Percentiles rank a stretch among this genome's conserved stretches.
phyloP scores from a whole-genome alignment of 2,329 filamentous ascomycete species.

The Curvularia spicifera region DNA sequence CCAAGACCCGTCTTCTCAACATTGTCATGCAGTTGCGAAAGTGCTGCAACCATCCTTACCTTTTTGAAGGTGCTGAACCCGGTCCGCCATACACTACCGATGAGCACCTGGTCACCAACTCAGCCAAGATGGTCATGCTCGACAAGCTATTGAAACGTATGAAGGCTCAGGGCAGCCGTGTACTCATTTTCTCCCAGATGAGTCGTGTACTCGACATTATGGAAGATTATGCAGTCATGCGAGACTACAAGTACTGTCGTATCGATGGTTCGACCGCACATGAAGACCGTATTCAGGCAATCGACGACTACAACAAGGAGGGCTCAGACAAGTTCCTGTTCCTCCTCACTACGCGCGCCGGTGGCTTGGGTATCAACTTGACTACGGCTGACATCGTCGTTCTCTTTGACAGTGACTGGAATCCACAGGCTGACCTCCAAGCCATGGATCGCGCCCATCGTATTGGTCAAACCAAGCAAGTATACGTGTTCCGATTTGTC shows the following conservation, averaged over 20 bases:
- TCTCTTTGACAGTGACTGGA: constrained; percentile 98
- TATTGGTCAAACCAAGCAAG: constrained; percentile 98
- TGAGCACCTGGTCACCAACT: constrained; percentile 90
- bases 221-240: constrained; percentile 97
- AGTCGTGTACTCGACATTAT: constrained; percentile 95
- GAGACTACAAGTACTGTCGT: constrained; percentile 92
- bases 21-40: constrained; percentile 99
- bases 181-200: constrained; percentile 99
- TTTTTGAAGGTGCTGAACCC: constrained; percentile 96
- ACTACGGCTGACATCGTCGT: constrained; percentile 95
- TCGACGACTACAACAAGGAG: constrained; percentile 97
- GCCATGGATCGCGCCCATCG: constrained; percentile 99
- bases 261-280: constrained; percentile 97
- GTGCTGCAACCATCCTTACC: constrained; percentile 97
- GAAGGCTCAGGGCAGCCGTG: constrained; percentile 84
- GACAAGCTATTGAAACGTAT: constrained; percentile 88
- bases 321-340: constrained; percentile 90
- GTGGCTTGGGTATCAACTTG: constrained; percentile 95
- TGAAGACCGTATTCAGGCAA: constrained; percentile 95
- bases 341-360: constrained; percentile 90
- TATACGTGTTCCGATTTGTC: constrained; percentile 94
- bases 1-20: constrained; percentile 94
- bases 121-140: constrained; percentile 96
- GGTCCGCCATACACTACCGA: constrained; percentile 98
- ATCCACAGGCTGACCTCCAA: constrained; percentile 96